These are phyloP conservation scores for Apophysomyces ossiformis DNA, from an alignment of 371 early-diverging fungal species.

Conservation along the genomic window DNA sequence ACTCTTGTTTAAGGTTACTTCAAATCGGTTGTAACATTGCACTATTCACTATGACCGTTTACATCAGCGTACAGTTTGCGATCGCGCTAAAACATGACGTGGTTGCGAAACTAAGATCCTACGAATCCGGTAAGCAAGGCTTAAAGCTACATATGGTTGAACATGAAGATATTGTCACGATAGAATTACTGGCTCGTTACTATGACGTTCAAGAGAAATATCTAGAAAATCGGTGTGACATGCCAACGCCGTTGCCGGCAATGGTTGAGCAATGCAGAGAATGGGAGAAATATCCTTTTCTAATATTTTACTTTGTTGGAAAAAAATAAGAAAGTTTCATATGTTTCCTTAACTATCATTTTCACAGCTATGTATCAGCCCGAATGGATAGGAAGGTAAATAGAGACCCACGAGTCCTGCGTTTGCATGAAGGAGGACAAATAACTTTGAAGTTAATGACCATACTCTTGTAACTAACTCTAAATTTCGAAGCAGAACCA, in stretches of 20 bases:
- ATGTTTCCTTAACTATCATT: constrained; percentile 4
- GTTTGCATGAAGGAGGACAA: not conserved
- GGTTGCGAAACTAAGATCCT: constrained; percentile 14
- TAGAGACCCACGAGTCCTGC: not conserved
- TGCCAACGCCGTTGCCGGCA: constrained; percentile 18
- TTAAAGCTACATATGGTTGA: not conserved
- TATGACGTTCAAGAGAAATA: constrained; percentile 16
- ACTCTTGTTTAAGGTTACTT: constrained; percentile 13
- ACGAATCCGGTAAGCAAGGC: constrained; percentile 26
- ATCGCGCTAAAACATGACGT: constrained; percentile 20
- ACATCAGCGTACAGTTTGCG: constrained; percentile 25
- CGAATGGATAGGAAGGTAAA: constrained; percentile 27
- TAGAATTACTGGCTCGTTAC: constrained; percentile 20
- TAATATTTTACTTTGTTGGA: not conserved
- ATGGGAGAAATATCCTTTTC: constrained; percentile 24
- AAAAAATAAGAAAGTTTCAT: not conserved
- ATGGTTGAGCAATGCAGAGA: constrained; percentile 23
- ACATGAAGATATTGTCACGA: not conserved
- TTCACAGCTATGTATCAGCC: constrained; percentile 18
- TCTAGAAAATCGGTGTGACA: constrained; percentile 20
- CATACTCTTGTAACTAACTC: no score
- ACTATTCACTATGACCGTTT: constrained; percentile 19
- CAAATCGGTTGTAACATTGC: constrained; percentile 19
- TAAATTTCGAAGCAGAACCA: constrained; percentile 10
- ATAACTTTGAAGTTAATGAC: no score